Conservation (phyloP, 2,329 filamentous ascomycete species). For the Paraphoma chrysanthemicola region DNA sequence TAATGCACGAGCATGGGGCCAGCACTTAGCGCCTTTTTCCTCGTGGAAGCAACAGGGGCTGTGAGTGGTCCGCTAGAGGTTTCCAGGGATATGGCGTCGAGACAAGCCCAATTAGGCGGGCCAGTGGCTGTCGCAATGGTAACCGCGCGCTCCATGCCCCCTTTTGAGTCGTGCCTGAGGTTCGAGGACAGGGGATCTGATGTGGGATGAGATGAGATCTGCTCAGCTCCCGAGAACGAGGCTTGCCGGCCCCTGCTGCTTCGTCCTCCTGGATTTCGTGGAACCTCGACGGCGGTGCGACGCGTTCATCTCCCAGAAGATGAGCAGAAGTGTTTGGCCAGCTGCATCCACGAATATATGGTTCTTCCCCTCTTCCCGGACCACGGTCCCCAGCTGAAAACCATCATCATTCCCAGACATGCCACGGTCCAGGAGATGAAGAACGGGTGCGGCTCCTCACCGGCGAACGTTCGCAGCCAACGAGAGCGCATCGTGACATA, state of each 20-base stretch:
- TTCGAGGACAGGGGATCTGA: conserved; percentile 17
- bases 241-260: conserved; percentile 11
- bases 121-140: conserved; percentile 8
- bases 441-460: conserved; percentile 25
- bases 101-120: conserved; percentile 13
- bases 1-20: conserved; percentile 6
- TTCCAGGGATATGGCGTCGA: conserved; percentile 13
- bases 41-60: conserved; percentile 11
- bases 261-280: conserved; percentile 7
- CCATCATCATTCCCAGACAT: conserved; percentile 6
- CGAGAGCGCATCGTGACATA: conserved; percentile 29
- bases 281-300: conserved; percentile 10
- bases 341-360: background rate
- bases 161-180: conserved; percentile 12
- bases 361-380: conserved; percentile 8
- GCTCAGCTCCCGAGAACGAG: conserved; percentile 19
- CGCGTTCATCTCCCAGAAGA: background rate
- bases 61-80: conserved; percentile 18
- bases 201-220: conserved; percentile 17
- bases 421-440: conserved; percentile 38
- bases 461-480: conserved; percentile 30
- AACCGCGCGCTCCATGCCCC: conserved; percentile 26
- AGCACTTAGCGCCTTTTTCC: conserved; percentile 9
- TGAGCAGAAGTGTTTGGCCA: background rate
- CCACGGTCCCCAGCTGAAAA: conserved; percentile 13